Evolutionary conservation across 2,329 filamentous ascomycete species (phyloP).

Genomic region (Sclerotinia subarctica): DNA sequence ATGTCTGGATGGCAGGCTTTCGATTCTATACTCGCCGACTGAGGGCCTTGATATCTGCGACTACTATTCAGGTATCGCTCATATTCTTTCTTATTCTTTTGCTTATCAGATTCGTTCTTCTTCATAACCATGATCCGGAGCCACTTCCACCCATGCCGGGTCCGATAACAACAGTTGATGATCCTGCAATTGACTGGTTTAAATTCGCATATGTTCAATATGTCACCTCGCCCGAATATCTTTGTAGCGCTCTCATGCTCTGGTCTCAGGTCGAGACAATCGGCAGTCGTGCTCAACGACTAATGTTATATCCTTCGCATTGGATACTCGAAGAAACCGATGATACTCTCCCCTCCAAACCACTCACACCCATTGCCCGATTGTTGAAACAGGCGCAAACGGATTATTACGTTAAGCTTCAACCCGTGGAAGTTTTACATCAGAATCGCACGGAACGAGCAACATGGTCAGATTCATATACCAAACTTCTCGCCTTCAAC

Average conservation of each 20-base stretch:
- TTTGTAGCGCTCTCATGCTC: conserved; percentile 35
- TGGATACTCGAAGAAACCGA: conserved; percentile 32
- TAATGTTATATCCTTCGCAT: conserved; percentile 33
- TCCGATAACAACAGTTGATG: conserved; percentile 27
- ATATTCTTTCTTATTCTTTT: conserved; percentile 26
- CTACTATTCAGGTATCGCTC: conserved; percentile 24
- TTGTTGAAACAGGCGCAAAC: conserved; percentile 30
- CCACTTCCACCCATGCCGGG: conserved; percentile 17
- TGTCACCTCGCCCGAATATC: conserved; percentile 32
- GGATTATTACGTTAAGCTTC: conserved; percentile 31
- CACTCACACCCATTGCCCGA: conserved; percentile 30
- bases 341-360: conserved; percentile 22
- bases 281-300: conserved; percentile 33
- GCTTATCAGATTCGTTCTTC: conserved; percentile 27
- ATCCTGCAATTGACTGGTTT: conserved; percentile 30
- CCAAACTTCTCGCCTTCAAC: conserved; percentile 36
- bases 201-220: conserved; percentile 35
- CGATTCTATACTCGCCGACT: conserved; percentile 29
- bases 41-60: conserved; percentile 25
- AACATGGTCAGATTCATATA: conserved; percentile 33
- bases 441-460: conserved; percentile 22
- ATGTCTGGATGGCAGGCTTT: conserved; percentile 26
- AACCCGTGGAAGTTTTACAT: conserved; percentile 30
- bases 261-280: conserved; percentile 36
- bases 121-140: conserved; percentile 30